Evolutionary conservation across 2,329 filamentous ascomycete species (phyloP).

Genomic region (Dactylellina cionopaga): DNA sequence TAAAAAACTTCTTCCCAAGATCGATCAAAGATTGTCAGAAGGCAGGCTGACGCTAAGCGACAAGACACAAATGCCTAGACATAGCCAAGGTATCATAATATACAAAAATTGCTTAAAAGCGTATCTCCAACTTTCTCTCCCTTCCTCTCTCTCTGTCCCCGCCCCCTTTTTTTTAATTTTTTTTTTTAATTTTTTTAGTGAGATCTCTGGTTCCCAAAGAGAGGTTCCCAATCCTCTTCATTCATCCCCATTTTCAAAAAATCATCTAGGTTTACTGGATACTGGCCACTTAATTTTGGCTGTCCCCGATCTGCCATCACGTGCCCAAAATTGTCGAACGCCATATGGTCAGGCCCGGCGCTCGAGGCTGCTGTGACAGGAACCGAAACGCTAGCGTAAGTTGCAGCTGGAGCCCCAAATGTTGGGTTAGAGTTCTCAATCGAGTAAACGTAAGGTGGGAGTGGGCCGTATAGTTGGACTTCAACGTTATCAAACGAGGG

Average conservation of each 20-base stretch:
- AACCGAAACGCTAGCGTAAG: conserved; percentile 13
- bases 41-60: too few relatives aligned
- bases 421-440: conserved; percentile 56
- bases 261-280: conserved; percentile 32
- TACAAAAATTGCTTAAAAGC: too few relatives aligned
- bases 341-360: conserved; percentile 18
- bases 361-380: conserved; percentile 15
- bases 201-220: conserved; percentile 34
- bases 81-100: too few relatives aligned
- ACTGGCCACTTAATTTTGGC: conserved; percentile 30
- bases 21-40: too few relatives aligned
- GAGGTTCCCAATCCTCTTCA: conserved; percentile 50
- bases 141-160: too few relatives aligned
- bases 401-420: conserved; percentile 36
- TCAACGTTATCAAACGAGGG: conserved; percentile 73
- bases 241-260: conserved; percentile 49
- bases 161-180: too few relatives aligned
- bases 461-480: conserved; percentile 75
- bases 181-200: conserved; percentile 4
- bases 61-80: too few relatives aligned
- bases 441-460: conserved; percentile 77
- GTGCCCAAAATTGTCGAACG: conserved; percentile 30
- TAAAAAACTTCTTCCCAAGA: too few relatives aligned
- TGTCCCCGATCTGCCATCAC: conserved; percentile 18
- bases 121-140: too few relatives aligned